Base-by-base conservation (phyloP, 2,329 filamentous ascomycete species). In the Trichoderma sp. region DNA sequence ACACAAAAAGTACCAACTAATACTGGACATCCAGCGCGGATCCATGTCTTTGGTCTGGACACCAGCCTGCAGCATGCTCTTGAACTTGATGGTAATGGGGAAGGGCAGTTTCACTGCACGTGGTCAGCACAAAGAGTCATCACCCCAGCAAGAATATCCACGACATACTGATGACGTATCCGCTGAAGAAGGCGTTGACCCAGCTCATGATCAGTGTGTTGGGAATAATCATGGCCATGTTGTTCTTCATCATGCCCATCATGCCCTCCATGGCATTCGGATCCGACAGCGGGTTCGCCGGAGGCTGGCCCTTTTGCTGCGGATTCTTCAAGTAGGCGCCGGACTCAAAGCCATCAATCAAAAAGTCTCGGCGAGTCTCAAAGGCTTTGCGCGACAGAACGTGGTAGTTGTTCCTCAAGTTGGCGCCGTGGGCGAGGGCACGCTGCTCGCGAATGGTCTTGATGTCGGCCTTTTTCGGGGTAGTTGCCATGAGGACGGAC, bases 181-280 rank as follows among this genome's bases (percentile, higher is more conserved):
- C 96, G 64, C 93, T 96, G 77, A 99, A 99, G 79, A 98, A 99
- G 0, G 96, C 94, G 82, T 99, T 99, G 79, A 99, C 98, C 96
- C 96, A 99, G 73, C 95, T 96, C 96, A 99, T 99, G 74, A 99
- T 99, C 78, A 99, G 82, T 6, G 94, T 98, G 81, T 99, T 97
- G 59, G 96, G 96, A 69, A 99, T 93, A 84, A 99, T 98, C 96
- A 98, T 99, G 72, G 96, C 95, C 92, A 99, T 97, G 79, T 99
- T 97, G 69, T 94, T 94, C 87, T 99, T 99, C 93, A 99, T 97
- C 93, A 97, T 97, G 74, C 96, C 95, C 96, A 99, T 99, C 96
- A 99, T 99, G 74, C 94, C 95, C 78, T 99, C 96, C 96, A 99
- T 99, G 69, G 93, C 93, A 59, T 91, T 91, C 26, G 96, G 96